Conservation (phyloP, 2,329 filamentous ascomycete genomes). For the Dendrostoma leiphaemia region DNA sequence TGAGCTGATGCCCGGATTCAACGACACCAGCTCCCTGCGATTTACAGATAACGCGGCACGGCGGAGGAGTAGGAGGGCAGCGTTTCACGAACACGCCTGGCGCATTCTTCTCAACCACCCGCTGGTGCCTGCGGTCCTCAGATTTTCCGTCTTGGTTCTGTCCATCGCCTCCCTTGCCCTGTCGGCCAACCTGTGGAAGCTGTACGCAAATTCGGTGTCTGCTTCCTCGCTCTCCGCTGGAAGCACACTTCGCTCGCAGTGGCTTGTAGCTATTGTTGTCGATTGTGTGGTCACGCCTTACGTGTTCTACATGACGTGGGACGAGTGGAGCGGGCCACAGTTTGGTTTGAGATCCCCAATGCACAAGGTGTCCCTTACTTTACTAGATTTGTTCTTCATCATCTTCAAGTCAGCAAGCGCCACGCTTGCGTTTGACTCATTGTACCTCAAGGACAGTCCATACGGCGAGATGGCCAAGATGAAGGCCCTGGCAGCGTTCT, state of each 20-base stretch:
- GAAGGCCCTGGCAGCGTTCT: constrained; percentile 70
- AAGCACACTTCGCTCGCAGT: constrained; percentile 57
- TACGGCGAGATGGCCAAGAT: constrained; percentile 16
- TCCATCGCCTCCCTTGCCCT: constrained; percentile 80
- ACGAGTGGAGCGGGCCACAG: constrained; percentile 94
- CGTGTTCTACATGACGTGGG: constrained; percentile 89
- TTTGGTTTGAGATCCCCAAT: constrained; percentile 80
- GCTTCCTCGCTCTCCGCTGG: constrained; percentile 36
- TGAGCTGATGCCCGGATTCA: constrained; percentile 46
- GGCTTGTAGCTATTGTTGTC: constrained; percentile 84
- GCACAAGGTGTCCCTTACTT: constrained; percentile 84
- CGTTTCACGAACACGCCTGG: constrained; percentile 60
- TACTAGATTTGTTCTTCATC: constrained; percentile 93
- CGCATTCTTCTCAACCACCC: constrained; percentile 73
- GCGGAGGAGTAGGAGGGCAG: constrained; percentile 37
- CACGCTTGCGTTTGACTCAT: constrained; percentile 80
- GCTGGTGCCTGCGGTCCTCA: constrained; percentile 81
- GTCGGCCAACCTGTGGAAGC: constrained; percentile 68
- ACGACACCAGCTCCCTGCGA: constrained; percentile 30
- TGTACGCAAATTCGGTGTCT: constrained; percentile 35
- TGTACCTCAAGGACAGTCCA: constrained; percentile 55
- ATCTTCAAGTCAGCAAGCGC: constrained; percentile 95
- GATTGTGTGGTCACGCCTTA: constrained; percentile 89
- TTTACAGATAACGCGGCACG: constrained; percentile 11
- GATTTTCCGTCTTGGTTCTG: constrained; percentile 78